Conservation (phyloP, 2,329 filamentous ascomycete species). For the Neoscytalidium dimidiatum region DNA sequence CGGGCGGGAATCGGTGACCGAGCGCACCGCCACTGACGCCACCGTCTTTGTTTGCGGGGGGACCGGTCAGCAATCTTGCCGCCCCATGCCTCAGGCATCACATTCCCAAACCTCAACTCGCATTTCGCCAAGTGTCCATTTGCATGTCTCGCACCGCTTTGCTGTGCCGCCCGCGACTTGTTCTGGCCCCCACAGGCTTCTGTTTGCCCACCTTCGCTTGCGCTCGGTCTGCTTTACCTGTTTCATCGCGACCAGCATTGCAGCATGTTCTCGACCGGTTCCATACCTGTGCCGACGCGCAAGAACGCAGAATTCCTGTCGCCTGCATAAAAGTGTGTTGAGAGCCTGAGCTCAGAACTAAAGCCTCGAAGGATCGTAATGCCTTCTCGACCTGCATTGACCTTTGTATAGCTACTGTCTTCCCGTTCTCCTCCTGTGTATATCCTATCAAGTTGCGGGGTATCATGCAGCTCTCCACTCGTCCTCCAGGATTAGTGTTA, state of each 20-base stretch:
- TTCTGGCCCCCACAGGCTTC: neutral
- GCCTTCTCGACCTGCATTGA: neutral
- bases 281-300: too few species aligned
- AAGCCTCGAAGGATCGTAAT: neutral
- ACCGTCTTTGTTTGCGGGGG: constrained; percentile 3
- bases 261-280: too few species aligned
- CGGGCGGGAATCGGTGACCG: neutral
- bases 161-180: neutral
- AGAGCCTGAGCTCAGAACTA: too few species aligned
- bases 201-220: neutral
- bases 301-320: too few species aligned
- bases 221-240: neutral
- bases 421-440: neutral
- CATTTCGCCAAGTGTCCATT: neutral
- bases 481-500: neutral
- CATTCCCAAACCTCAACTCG: neutral
- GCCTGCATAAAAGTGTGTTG: too few species aligned
- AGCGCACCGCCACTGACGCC: constrained; percentile 5
- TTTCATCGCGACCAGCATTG: neutral
- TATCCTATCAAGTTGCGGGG: neutral
- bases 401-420: neutral
- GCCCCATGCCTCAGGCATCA: neutral
- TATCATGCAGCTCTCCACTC: neutral
- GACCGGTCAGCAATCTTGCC: neutral
- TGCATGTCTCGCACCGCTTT: neutral